Evolutionary conservation across 768 basidiomycete genomes (phyloP), one percentile per base, ranked within the genome.

Genomic region (Cystoderma amianthinum): DNA sequence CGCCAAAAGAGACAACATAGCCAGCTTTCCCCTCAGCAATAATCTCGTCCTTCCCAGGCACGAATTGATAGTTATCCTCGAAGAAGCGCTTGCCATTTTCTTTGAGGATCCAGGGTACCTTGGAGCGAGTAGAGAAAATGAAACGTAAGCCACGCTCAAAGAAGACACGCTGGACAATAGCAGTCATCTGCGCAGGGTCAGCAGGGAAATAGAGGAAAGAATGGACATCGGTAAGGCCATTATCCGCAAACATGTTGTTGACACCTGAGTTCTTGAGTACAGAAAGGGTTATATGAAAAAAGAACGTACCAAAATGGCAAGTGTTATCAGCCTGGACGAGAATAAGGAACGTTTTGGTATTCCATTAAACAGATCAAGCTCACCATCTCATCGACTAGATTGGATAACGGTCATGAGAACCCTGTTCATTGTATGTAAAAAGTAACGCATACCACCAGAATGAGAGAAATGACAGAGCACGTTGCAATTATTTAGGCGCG

Each of bases 401-500:
- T 10, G 15, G 17, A 4, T 16, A 12, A 32, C 40, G 38, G 40
- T 21, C n/a, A 33, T 38, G 16, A 41, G 39, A 23, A 41, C 10
- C 18, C 35, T 21, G 11, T 22, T n/a, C 6, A 32, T 15, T 36
- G 34, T 22, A 23, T 28, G 4, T 22, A 37, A 19, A 13, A 30
- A 22, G 13, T 37, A 19, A 19, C 20, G 62, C 74, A 40, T 57
- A 82, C 81, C 80, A 47, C 89, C 90, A 17, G 88, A 82, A 63
- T 93, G 90, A 17, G 88, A 91, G 67, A 91, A 93, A 64, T 93
- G 90, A 53, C 73, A 82, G 17, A 93, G 74, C 6, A 92, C 81
- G 54, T 92, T 93, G 69, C 85, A 86, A 51, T 85, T 72, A 61
- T 93, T 93, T 58, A 93, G 61, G 40, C 90, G 77, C n/a, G 90